Base-by-base conservation (phyloP, 2,329 filamentous ascomycete species). In the Didymella pomorum region DNA sequence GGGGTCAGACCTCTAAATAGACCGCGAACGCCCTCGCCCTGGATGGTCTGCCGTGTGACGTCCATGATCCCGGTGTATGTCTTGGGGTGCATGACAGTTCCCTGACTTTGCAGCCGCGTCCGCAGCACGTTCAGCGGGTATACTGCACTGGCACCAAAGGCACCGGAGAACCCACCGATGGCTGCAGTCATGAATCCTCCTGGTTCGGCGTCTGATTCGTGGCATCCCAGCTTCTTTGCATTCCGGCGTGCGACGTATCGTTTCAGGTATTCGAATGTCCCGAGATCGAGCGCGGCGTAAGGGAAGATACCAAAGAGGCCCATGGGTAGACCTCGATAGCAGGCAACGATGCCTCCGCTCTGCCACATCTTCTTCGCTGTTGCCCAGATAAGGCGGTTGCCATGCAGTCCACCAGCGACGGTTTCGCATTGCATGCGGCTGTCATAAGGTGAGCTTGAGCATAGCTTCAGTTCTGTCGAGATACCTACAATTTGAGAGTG, bases 291-390 rank as follows among this genome's bases (percentile, higher is more conserved):
- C 48, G 95, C 95, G 41, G 93, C 94, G 76, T 98, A 99, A 0
- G 95, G 95, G 71, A 99, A 99, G 88, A 98, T 97, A 74, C 95
- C 95, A 49, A 97, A 80, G 4, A 99, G 84, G 16, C 95, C 95
- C 86, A 98, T 95, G 0, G 93, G 93, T 31, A 99, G 84, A 39
- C 95, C 95, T 52, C 94, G 92, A 77, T 98, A 99, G 63, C 93
- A 94, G 7, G 91, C 84, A 29, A 86, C 82, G 26, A 93, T 66
- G 21, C 92, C 92, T 58, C 91, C 90, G 58, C 88, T 86, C 39
- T 83, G 84, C 82, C 89, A 92, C 89, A 99, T 97, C 75, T 93
- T 96, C 74, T 86, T 84, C 2, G 91, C 91, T 0, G 94, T 98
- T 47, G 90, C 87, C 26, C 88, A 79, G 62, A 99, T 91, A 29